Evolutionary conservation across 108 stramenopile species (phyloP), one percentile per base, ranked within the genome.

Genomic region (Mayamaea pseudoterrestris): DNA sequence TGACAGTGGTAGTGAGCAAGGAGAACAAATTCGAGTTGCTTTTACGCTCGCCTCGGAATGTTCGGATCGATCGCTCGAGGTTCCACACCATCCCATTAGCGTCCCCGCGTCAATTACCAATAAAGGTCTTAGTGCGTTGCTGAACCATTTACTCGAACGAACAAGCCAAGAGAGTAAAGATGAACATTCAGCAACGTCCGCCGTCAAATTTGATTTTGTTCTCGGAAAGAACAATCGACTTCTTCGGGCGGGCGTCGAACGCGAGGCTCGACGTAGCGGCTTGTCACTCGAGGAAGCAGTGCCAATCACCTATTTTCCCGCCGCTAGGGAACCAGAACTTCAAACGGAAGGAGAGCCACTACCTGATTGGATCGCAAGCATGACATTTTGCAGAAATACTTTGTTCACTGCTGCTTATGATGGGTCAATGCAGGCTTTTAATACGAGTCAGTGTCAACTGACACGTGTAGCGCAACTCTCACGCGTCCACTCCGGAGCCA

Each of bases 321-420:
- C 83, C 12, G 30, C 65, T 18, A 21, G 39, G 7, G 73, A 61
- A 0, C 89, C 89, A 0, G 59, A 74, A 17, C 58, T 54, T 26
- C 58, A 73, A 44, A 73, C 61, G n/a, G 71, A 70, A 44, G 62
- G 67, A 40, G 76, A 83, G 41, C 40, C 41, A 18, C 27, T 73
- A 9, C 89, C 89, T 8, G 89, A 90, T 69, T 90, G 89, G 89
- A 73, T 90, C 27, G 66, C 67, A 9, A 53, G 62, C 22, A 47
- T 85, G 49, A 36, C 62, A 55, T 48, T 37, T 31, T 11, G 55
- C 26, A n/a, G 25, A 43, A 22, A 45, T 1, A 35, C 18, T n/a
- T 32, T 74, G 14, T 68, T 52, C 35, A 28, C 62, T 8, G 78
- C 61, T 16, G 50, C 53, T 20, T 79, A 74, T 35, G 89, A 90